phyloP scores from a whole-genome alignment of 23 red algal species.

The Gracilaria gracilis region DNA sequence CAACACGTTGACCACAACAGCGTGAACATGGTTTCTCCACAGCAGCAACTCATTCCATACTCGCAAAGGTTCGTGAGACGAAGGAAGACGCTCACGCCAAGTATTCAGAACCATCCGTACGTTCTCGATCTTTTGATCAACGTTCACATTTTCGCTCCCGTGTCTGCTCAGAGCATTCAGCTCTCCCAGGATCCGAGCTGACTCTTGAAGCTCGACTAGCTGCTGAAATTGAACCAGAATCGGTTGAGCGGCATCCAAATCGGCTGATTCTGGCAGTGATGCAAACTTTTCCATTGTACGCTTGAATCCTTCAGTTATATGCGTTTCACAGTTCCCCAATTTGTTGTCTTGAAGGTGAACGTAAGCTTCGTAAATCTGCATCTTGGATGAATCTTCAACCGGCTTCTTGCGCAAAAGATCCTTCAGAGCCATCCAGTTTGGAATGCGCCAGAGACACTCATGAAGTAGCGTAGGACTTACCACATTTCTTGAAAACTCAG shows the following conservation, averaged over 20 bases:
- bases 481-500: slow-evolving; percentile 86
- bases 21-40: slow-evolving; percentile 95
- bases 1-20: slow-evolving; percentile 85
- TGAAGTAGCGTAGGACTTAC: slow-evolving; percentile 88
- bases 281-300: slow-evolving; percentile 62
- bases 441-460: slow-evolving; percentile 95
- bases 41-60: slow-evolving; percentile 92
- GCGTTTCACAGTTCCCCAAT: slow-evolving; percentile 70
- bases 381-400: slow-evolving; percentile 77
- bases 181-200: slow-evolving; percentile 79
- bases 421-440: slow-evolving; percentile 93
- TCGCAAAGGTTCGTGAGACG: slow-evolving; percentile 44
- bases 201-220: slow-evolving; percentile 96
- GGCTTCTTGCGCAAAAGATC: slow-evolving; percentile 90
- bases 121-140: slow-evolving; percentile 88
- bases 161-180: slow-evolving; percentile 83
- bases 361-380: slow-evolving; percentile 90
- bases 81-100: slow-evolving; percentile 91
- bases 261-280: slow-evolving; percentile 67
- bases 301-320: slow-evolving; percentile 65
- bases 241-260: slow-evolving; percentile 49
- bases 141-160: slow-evolving; percentile 39
- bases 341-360: slow-evolving; percentile 96
- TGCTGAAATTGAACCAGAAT: slow-evolving; percentile 85
- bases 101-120: slow-evolving; percentile 76